Evolutionary conservation across 2,329 filamentous ascomycete genomes (phyloP), one percentile per base, ranked within the genome.

Genomic region (Epichloe bromicola): DNA sequence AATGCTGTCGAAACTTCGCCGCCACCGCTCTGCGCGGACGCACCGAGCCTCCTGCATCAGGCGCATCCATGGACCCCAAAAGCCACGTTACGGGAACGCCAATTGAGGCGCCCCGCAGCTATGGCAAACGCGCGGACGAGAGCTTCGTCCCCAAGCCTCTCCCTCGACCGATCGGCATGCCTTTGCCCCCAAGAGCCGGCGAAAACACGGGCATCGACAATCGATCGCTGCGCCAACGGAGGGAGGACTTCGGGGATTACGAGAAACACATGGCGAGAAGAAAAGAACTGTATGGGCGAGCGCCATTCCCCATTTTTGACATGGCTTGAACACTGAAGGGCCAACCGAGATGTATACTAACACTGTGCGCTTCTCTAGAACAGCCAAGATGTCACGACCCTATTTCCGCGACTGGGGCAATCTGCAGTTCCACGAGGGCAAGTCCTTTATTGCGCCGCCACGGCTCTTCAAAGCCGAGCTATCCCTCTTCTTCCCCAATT

Each of bases 401-500:
- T 98, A 98, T 69, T 98, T 95, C 72, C 86, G 89, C 66, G 91
- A 98, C 74, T 96, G 89, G 86, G 80, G 80, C 53, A 93, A 94
- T 69, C 79, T 96, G 67, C 75, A 76, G 49, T 78, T 83, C 57
- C 83, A 93, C 69, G 81, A 89, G 60, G 93, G 93, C 61, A 98
- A 98, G 69, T 88, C 88, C 23, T 98, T 96, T 70, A 73, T 91
- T 48, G 83, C 88, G 19, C 91, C 91, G 38, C 80, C 86, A 4
- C 76, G 85, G n/a, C 76, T 91, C 46, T 97, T 97, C 75, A 85
- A 83, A 61, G 77, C 77, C 57, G 87, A 94, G 39, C 77, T 82
- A 48, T 85, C 91, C 5, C 78, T 96, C 56, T 97, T 86, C 74
- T 96, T 98, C 70, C 93, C 93, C 44, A 98, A 98, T 69, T 74